Conservation (phyloP, 768 basidiomycete genomes). For the Suillus plorans region DNA sequence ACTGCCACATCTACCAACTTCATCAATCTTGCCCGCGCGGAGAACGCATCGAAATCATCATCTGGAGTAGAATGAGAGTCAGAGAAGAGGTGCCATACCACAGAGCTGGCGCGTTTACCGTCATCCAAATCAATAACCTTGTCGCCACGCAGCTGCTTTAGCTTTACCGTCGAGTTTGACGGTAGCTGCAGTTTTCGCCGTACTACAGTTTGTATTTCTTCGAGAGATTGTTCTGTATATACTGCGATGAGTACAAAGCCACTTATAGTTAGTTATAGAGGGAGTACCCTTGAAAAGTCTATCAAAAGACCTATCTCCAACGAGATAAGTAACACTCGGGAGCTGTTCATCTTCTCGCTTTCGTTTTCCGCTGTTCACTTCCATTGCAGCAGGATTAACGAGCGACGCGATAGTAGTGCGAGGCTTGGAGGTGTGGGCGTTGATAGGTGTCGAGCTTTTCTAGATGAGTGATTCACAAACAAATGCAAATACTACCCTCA, state of each 20-base stretch:
- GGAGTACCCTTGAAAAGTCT: conserved; percentile 42
- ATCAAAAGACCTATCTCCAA: conserved; percentile 36
- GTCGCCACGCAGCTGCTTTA: conserved; percentile 55
- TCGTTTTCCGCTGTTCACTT: conserved; percentile 24
- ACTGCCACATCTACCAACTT: conserved; percentile 39
- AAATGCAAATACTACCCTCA: conserved; percentile 22
- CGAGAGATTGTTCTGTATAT: conserved; percentile 56
- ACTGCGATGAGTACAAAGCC: conserved; percentile 9
- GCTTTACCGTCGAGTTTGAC: conserved; percentile 33
- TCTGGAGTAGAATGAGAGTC: conserved; percentile 40
- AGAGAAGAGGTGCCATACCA: conserved; percentile 2
- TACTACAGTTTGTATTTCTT: conserved; percentile 56
- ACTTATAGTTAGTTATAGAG: not conserved
- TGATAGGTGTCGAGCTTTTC: conserved; percentile 3
- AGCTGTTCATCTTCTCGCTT: conserved; percentile 19
- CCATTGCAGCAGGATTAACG: conserved; percentile 14
- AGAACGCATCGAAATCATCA: conserved; percentile 79
- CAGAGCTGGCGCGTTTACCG: conserved; percentile 39
- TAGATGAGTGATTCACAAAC: conserved; percentile 13
- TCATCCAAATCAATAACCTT: conserved; percentile 71
- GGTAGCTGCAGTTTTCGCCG: conserved; percentile 60
- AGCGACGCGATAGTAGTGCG: not conserved
- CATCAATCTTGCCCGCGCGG: conserved; percentile 39
- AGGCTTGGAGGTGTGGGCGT: not conserved
- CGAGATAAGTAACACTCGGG: conserved; percentile 39